These are phyloP conservation scores for Penicillium sp. DNA, from an alignment of 2,329 filamentous ascomycete species.

Conservation along the genomic window DNA sequence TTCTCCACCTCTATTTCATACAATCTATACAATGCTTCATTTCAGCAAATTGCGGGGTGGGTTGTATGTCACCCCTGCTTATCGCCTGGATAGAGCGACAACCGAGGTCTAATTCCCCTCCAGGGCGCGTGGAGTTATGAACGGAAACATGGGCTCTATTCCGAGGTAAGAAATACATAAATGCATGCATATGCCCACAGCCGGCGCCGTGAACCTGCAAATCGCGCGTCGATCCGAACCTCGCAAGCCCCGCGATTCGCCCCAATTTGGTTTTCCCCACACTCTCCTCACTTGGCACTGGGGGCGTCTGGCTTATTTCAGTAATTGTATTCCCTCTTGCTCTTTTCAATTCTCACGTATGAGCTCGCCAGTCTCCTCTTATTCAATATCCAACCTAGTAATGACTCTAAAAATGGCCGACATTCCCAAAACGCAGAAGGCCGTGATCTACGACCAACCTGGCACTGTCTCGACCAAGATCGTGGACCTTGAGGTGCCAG, in stretches of 20 bases:
- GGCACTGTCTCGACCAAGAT: slow-evolving; percentile 67
- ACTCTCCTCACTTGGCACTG: not conserved
- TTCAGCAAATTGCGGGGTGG: not conserved
- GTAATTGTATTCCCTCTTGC: not conserved
- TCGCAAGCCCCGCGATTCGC: not conserved
- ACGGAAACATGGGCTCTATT: not conserved
- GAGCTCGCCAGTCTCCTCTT: too few relatives aligned
- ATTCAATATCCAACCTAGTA: not conserved
- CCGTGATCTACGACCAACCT: slow-evolving; percentile 65
- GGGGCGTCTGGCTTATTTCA: not conserved
- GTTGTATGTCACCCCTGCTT: not conserved
- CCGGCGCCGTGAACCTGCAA: not conserved
- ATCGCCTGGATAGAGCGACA: not conserved
- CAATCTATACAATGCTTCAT: not conserved
- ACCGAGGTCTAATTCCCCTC: not conserved
- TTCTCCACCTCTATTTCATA: too few relatives aligned
- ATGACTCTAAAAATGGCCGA: slow-evolving; percentile 19
- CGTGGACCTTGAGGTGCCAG: slow-evolving; percentile 64
- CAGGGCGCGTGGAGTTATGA: not conserved
- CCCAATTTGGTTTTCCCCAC: not conserved
- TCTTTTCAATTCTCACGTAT: not conserved
- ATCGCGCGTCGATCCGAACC: not conserved
- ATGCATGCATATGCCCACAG: not conserved
- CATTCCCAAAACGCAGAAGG: slow-evolving; percentile 64
- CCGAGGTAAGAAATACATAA: not conserved